These are phyloP conservation scores for Didymella lethalis DNA, from an alignment of 2,329 filamentous ascomycete genomes.

Conservation along the genomic window DNA sequence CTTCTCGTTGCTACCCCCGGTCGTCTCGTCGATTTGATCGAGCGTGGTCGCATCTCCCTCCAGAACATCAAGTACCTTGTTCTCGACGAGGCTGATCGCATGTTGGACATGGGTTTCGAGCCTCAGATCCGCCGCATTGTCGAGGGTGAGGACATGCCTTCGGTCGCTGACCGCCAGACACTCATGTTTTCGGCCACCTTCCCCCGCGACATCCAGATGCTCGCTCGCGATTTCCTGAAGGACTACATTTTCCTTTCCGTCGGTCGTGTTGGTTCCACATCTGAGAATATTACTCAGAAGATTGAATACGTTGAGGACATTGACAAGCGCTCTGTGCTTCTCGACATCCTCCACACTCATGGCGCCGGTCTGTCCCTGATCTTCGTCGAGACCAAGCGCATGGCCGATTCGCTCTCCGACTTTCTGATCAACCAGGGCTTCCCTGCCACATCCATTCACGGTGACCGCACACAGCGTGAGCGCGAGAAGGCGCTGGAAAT, in stretches of 20 bases:
- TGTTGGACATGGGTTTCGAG: slow-evolving; percentile 99
- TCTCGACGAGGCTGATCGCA: slow-evolving; percentile 98
- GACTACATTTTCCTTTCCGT: slow-evolving; percentile 99
- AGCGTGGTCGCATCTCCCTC: slow-evolving; percentile 96
- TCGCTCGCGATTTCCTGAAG: slow-evolving; percentile 97
- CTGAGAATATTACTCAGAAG: slow-evolving; percentile 99
- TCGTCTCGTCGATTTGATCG: slow-evolving; percentile 96
- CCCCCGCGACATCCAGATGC: slow-evolving; percentile 98
- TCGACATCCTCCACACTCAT: slow-evolving; percentile 97
- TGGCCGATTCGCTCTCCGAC: slow-evolving; percentile 97
- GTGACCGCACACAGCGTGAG: slow-evolving; percentile 97
- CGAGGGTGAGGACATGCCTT: slow-evolving; percentile 97
- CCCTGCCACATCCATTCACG: slow-evolving; percentile 97
- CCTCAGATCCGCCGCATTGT: slow-evolving; percentile 99
- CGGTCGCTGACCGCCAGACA: slow-evolving; percentile 83
- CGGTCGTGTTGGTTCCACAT: slow-evolving; percentile 96
- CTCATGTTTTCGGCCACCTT: slow-evolving; percentile 99
- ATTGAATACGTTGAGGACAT: slow-evolving; percentile 96
- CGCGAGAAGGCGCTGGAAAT: slow-evolving; percentile 97
- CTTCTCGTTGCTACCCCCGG: slow-evolving; percentile 95
- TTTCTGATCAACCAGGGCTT: slow-evolving; percentile 99
- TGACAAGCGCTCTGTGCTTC: slow-evolving; percentile 96
- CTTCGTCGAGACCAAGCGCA: slow-evolving; percentile 99
- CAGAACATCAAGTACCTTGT: slow-evolving; percentile 99
- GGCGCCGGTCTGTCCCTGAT: slow-evolving; percentile 89